Evolutionary conservation across 805 yeast species (phyloP), one percentile per base, ranked within the genome.

Genomic region (Helenozyma rhizophorensis): DNA sequence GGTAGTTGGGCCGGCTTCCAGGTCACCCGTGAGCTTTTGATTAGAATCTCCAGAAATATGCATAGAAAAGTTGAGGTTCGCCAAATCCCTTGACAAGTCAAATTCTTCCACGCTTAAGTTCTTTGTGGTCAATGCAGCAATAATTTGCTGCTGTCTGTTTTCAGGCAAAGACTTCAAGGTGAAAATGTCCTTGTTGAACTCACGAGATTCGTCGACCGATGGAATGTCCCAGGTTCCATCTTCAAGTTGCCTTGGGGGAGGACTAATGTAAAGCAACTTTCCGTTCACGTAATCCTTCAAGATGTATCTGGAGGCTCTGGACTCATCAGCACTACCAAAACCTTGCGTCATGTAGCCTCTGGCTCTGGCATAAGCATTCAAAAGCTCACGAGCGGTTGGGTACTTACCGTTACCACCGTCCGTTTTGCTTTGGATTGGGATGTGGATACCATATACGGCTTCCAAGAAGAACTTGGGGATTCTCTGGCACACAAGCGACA

Each of bases 321-420:
- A 79, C 57, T 88, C 94, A 67, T 93, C 99, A 3, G 98, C 97
- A 47, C 87, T 78, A 53, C 97, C 97, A 54, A 85, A 89, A 53
- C 95, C 95, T 58, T 94, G 97, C 0, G 96, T 84, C 94, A 87
- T 89, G 57, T 78, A 93, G 50, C 99, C 98, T 62, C 98, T 78
- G 3, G 97, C 93, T 63, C 94, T 76, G 6, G 97, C 97, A 54
- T 93, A 93, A 0, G 97, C 94, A 29, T 78, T 83, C 37, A 93
- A 70, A 24, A 93, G 59, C 58, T 93, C 97, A 53, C 84, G 80
- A 0, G 97, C 83, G 4, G 95, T 85, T 21, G 97, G 96, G 22
- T 74, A 65, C 25, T 46, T 43, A 14, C 96, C 96, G 25, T 77
- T 70, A 37, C 96, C 97, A 45, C 96, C 96, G 56, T 89, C 97